Evolutionary conservation across 306 rosid genomes (phyloP).

Genomic region (Castanopsis chinensis): DNA sequence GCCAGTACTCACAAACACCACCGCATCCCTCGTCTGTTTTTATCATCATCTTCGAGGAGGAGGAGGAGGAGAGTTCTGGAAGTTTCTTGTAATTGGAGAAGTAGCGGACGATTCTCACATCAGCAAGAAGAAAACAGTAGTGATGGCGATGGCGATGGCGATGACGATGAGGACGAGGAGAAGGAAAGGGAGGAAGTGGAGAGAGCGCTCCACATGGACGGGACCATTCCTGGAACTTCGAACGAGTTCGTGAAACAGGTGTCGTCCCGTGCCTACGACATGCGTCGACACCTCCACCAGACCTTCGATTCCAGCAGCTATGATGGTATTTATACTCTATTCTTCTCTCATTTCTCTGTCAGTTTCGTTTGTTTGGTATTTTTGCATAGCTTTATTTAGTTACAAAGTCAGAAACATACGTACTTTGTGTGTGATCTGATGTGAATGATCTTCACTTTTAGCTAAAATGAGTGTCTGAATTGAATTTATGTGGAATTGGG

Average conservation of each 20-base stretch:
- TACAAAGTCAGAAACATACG: too few species aligned
- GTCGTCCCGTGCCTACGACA: constrained; percentile 94
- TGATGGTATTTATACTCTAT: constrained; percentile 48
- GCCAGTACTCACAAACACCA: neutral
- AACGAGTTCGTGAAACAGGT: constrained; percentile 76
- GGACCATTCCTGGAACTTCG: constrained; percentile 72
- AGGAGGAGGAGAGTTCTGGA: constrained; percentile 16
- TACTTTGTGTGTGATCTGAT: too few species aligned
- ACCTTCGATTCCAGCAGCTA: constrained; percentile 82
- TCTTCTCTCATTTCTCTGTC: too few species aligned
- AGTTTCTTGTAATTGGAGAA: constrained; percentile 34
- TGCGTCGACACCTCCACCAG: constrained; percentile 87
- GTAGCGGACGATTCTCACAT: constrained; percentile 7
- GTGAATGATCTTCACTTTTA: too few species aligned
- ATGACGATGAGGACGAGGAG: constrained; percentile 1
- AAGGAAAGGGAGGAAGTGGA: constrained; percentile 54
- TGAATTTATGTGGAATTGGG: too few species aligned
- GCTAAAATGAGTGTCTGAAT: too few species aligned
- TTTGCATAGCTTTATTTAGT: too few species aligned
- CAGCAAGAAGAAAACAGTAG: neutral
- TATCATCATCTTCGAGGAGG: constrained; percentile 20
- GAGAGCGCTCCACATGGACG: constrained; percentile 78
- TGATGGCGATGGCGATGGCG: too few species aligned
- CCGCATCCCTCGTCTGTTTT: constrained; percentile 20
- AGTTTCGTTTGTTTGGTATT: too few species aligned